Evolutionary conservation across 2,329 filamentous ascomycete species (phyloP), one percentile per base, ranked within the genome.

Genomic region (Aureobasidium mangrovei): DNA sequence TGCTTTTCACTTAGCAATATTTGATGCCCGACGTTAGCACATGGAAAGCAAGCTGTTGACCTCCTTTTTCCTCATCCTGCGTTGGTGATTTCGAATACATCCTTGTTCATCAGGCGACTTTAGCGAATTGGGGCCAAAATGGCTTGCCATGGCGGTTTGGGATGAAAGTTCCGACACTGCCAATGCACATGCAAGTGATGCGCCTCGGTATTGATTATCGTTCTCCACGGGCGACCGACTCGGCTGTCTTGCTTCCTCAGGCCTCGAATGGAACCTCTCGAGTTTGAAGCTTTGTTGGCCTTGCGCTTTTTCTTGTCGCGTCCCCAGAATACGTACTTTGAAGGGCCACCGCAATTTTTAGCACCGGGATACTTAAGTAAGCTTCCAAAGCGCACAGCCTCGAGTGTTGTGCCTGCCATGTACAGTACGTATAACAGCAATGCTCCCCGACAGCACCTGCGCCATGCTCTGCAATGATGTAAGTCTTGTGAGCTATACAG

Each of bases 301-400:
- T 49, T 18, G 32, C 18, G 26, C 24, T 9, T 40, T 33, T 41
- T 12, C 9, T 10, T 9, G 28, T 27, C 26, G n/a, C 26, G 10
- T 41, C 18, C 26, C 38, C 28, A 35, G 10, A 18, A 32, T 29
- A 52, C 39, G 39, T 42, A 27, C 28, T 5, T n/a, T 7, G 3
- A 41, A 33, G 8, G 12, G 12, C 8, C n/a, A 27, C 29, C 29
- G 48, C 48, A 43, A 52, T 52, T 43, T 29, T 33, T 52, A 52
- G 48, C 39, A 3, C 9, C 29, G 48, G 39, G 7, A 43, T 9
- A 18, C 18, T 18, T 18, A 35, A 35, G 48, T 42, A 52, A 43
- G 39, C 39, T 28, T 52, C 39, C 39, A 43, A 36, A 29, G 29
- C 39, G 39, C 48, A 43, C 31, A 12, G 48, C 48, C 48, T 27